A percentile compares a stretch with the other conserved stretches of the same genome.
Conservation (phyloP, 306 rosid species). For the Cicer arietinum region DNA sequence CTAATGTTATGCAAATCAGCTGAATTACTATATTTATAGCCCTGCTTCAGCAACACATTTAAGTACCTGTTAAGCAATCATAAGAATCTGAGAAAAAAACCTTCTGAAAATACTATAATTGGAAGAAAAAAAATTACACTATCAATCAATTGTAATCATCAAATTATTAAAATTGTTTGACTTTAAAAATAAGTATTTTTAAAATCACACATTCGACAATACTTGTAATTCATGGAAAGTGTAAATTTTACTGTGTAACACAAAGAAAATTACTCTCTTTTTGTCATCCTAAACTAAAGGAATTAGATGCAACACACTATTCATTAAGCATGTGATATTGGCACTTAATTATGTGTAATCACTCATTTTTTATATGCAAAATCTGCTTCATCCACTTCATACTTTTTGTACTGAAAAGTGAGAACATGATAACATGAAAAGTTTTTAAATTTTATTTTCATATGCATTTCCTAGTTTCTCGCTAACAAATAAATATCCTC, state of each 20-base stretch:
- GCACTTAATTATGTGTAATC: not conserved
- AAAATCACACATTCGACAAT: too few relatives aligned
- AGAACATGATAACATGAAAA: conserved; percentile 23
- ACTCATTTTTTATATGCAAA: conserved; percentile 5
- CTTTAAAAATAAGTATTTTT: too few relatives aligned
- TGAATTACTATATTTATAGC: not conserved
- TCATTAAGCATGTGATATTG: conserved; percentile 7
- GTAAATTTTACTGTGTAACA: too few relatives aligned
- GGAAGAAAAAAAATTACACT: too few relatives aligned
- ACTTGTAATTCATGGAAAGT: too few relatives aligned
- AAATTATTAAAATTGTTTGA: too few relatives aligned
- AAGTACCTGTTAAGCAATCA: not conserved
- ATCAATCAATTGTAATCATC: too few relatives aligned
- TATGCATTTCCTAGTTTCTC: conserved; percentile 33
- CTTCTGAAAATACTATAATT: too few relatives aligned
- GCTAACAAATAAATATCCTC: conserved; percentile 33
- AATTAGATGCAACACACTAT: not conserved
- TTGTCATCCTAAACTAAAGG: not conserved
- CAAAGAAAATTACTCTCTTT: too few relatives aligned
- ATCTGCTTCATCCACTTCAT: conserved; percentile 37
- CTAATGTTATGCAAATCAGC: not conserved
- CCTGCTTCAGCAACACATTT: not conserved
- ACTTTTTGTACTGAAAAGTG: conserved; percentile 15
- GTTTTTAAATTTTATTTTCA: conserved; percentile 17
- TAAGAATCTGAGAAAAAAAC: too few relatives aligned